Conservation (phyloP, 331 rosid genomes). For the Dryas integrifolia region DNA sequence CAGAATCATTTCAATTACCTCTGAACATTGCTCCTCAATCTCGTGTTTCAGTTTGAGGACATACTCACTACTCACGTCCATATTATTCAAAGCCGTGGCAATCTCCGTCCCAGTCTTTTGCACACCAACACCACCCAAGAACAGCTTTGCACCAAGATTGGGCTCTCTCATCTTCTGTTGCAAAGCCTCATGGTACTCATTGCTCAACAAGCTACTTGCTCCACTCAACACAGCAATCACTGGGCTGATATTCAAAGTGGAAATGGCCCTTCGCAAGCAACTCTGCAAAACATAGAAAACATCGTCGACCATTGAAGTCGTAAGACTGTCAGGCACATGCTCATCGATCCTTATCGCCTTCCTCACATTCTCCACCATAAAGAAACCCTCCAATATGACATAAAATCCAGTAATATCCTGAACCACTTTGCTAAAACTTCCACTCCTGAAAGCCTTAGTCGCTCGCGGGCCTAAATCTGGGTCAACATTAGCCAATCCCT, state of each 20-base stretch:
- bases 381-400: conserved; percentile 84
- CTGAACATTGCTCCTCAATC: conserved; percentile 90
- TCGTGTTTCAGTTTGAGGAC: conserved; percentile 86
- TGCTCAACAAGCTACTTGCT: conserved; percentile 72
- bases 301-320: conserved; percentile 95
- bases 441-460: conserved; percentile 84
- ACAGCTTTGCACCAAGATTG: conserved; percentile 86
- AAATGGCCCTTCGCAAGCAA: conserved; percentile 77
- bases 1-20: conserved; percentile 51
- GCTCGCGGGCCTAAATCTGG: conserved; percentile 86
- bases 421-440: conserved; percentile 76
- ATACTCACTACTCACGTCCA: conserved; percentile 86
- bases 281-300: conserved; percentile 94
- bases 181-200: conserved; percentile 85
- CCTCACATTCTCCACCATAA: conserved; percentile 96
- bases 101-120: conserved; percentile 85
- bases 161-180: conserved; percentile 85
- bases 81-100: conserved; percentile 81
- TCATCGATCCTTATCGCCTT: conserved; percentile 87
- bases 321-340: conserved; percentile 78
- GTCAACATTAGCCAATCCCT: conserved; percentile 73
- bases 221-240: conserved; percentile 87
- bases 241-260: conserved; percentile 85
- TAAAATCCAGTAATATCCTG: conserved; percentile 91
- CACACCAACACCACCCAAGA: conserved; percentile 85